Conservation (phyloP, 2,329 filamentous ascomycete genomes). For the Ceratocystis alfenasii region DNA sequence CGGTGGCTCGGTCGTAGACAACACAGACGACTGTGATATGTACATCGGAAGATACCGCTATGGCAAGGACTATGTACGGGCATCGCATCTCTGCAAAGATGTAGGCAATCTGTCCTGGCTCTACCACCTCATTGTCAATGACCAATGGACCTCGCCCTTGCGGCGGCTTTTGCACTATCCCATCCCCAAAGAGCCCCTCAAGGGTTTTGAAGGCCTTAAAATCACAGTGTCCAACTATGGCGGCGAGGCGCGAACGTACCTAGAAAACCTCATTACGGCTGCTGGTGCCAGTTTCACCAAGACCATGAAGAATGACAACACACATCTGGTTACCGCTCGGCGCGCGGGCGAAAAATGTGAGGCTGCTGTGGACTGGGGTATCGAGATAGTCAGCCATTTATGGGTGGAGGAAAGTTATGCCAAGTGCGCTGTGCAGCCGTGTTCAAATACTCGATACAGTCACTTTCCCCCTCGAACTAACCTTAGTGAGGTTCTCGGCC, state of each 20-base stretch:
- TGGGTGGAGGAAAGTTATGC: slow-evolving; percentile 98
- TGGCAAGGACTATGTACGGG: slow-evolving; percentile 62
- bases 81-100: slow-evolving; percentile 64
- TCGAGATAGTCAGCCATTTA: slow-evolving; percentile 82
- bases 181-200: slow-evolving; percentile 60
- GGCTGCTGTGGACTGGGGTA: slow-evolving; percentile 83
- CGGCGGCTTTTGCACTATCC: slow-evolving; percentile 83
- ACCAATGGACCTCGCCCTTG: slow-evolving; percentile 77
- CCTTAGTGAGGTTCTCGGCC: slow-evolving; percentile 81
- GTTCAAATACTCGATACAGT: slow-evolving; percentile 64
- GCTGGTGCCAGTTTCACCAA: slow-evolving; percentile 84
- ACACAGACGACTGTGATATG: slow-evolving; percentile 61
- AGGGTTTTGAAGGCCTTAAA: slow-evolving; percentile 61
- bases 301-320: slow-evolving; percentile 90
- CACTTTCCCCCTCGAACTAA: slow-evolving; percentile 85
- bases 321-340: slow-evolving; percentile 85
- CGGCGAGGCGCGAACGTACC: slow-evolving; percentile 81
- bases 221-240: slow-evolving; percentile 96
- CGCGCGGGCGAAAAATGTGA: slow-evolving; percentile 84
- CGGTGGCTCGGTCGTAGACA: slow-evolving; percentile 55
- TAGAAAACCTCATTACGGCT: slow-evolving; percentile 81
- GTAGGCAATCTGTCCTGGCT: slow-evolving; percentile 92
- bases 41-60: slow-evolving; percentile 82
- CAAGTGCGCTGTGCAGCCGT: slow-evolving; percentile 62
- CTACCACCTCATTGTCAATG: slow-evolving; percentile 79